Base-by-base conservation (phyloP, 345 rosid species). In the Pelargonium nanum region DNA sequence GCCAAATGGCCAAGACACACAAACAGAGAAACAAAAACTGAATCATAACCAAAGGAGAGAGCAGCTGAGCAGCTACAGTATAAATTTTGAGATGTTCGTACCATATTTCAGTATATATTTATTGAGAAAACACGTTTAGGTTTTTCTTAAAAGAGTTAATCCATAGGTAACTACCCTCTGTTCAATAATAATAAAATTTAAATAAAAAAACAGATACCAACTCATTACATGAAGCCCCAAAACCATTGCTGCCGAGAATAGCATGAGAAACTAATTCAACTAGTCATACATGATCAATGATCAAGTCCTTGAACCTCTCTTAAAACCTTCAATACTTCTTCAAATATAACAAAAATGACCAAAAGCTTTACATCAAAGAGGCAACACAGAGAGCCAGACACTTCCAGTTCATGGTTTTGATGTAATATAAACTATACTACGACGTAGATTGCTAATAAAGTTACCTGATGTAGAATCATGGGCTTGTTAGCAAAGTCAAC, bases 401-500 rank as follows among this genome's bases (percentile, higher is more conserved):
- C 40, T 17, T 57, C 52, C 50, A 57, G 26, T 19, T 30, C 50
- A 26, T 23, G 23, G 8, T 20, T 54, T 19, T 22, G 24, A 22
- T 25, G 13, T 19, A 55, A 23, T 55, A 55, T 4, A 4, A 22
- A 4, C 57, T 22, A 22, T 4, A 16, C 2, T 16, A 22, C 0
- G 51, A 60, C 19, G 16, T 56, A 19, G 9, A 9, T 22, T 22
- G 0, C 19, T 22, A 59, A 62, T n/a, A 64, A 10, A 19, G 22
- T 57, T 81, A 89, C 99, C 99, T 93, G 99, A 74, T 93, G 99
- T 70, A 89, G 80, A 77, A 93, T 93, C 99, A 93, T 93, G 61
- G 99, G 99, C 67, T 93, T 93, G 76, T 93, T 93, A 50, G 96
- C 99, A 58, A 93, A 93, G n/a, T 93, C 99, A 68, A 93, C 99